Base-by-base conservation (phyloP, 1,284 basidiomycete genomes). In the Ustilago bromivora region DNA sequence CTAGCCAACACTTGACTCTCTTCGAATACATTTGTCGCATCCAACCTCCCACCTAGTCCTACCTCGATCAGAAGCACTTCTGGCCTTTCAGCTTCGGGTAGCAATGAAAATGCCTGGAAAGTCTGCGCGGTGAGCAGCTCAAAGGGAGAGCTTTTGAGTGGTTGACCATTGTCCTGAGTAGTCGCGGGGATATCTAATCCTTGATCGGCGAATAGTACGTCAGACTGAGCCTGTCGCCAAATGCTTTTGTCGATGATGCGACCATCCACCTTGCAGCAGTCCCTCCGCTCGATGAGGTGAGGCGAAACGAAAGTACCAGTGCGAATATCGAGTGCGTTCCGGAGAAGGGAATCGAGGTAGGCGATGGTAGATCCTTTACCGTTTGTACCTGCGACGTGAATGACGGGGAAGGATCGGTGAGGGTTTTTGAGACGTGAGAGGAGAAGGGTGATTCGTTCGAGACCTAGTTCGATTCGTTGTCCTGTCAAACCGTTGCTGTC, bases 301-400 rank as follows among this genome's bases (percentile, higher is more conserved):
- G 97, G 97, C 76, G 92, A 94, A 87, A 96, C 98, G 89, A 95
- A 99, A 36, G 93, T 90, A 4, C 93, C 96, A 3, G 94, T 90
- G 15, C 88, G 88, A 57, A 92, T 80, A 0, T 88, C 88, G 43
- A 82, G 69, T 1, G 77, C 75, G 46, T 78, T 68, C 0, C 91
- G 89, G 15, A 98, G 87, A 74, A 95, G 92, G 19, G 92, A 93
- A 4, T 94, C 91, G 13, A 98, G 87, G 59, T 96, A 89, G 2
- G 92, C 92, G 9, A 94, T 92, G 11, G 96, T 94, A 69, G 93
- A 95, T 34, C 97, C 97, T 87, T 99, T 99, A 35, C 96, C 96
- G 87, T 99, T 99, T 0, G 97, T 99, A 0, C 97, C 96, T 4
- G 95, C 92, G 59, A 99, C 90, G 84, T 99, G 97, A 43, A 95